Conservation (phyloP, 73 alveolate genomes). For the Paramecium caudatum region DNA sequence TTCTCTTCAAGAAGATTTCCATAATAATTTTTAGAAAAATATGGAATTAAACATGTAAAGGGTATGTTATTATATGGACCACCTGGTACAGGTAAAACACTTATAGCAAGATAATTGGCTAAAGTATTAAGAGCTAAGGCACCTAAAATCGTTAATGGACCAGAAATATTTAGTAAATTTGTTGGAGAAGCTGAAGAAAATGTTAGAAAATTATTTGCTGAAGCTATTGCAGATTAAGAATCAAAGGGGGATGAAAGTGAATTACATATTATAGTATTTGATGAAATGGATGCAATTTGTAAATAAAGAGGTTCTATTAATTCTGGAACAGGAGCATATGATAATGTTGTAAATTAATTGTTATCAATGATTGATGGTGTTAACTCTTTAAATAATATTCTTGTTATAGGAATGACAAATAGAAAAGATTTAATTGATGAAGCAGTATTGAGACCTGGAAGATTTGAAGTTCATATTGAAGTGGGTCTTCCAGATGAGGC, state of each 20-base stretch:
- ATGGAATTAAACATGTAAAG: constrained; percentile 93
- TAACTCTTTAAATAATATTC: constrained; percentile 98
- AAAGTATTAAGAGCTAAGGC: constrained; percentile 83
- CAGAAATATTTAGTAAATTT: constrained; percentile 87
- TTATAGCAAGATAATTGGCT: constrained; percentile 89
- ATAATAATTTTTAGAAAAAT: constrained; percentile 95
- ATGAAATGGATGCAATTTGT: constrained; percentile 99
- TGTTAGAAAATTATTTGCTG: constrained; percentile 79
- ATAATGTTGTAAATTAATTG: constrained; percentile 99
- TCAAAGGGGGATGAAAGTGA: constrained; percentile 64
- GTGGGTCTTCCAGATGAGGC: constrained; percentile 98
- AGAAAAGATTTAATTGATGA: constrained; percentile 99
- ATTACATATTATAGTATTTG: constrained; percentile 95
- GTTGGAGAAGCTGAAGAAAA: constrained; percentile 90
- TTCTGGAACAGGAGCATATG: constrained; percentile 98
- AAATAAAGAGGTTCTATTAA: constrained; percentile 98
- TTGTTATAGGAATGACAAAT: constrained; percentile 99
- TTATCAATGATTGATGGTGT: constrained; percentile 99
- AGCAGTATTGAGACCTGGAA: constrained; percentile 99
- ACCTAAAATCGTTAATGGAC: constrained; percentile 91
- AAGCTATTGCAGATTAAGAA: constrained; percentile 86
- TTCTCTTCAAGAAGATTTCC: constrained; percentile 90
- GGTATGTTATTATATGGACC: constrained; percentile 90
- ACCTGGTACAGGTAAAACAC: constrained; percentile 89
- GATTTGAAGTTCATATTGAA: constrained; percentile 99